Evolutionary conservation across 495 filamentous ascomycete genomes (phyloP).

Genomic region (Hypoxylon fragiforme): DNA sequence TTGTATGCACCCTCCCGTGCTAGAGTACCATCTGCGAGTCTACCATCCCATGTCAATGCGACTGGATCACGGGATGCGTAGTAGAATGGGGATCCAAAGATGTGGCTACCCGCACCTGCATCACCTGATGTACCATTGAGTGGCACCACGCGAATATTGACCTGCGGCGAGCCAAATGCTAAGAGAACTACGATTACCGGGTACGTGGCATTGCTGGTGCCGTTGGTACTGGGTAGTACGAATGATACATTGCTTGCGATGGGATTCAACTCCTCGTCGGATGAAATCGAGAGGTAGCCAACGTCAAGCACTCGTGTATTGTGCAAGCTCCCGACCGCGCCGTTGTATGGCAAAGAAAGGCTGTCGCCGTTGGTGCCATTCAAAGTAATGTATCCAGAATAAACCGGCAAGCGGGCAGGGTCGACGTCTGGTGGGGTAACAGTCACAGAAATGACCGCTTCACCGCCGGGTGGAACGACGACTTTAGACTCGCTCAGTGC

Average conservation of each 20-base stretch:
- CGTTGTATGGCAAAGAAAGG: constrained; percentile 55
- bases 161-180: constrained; percentile 48
- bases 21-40: constrained; percentile 45
- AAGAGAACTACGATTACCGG: constrained; percentile 41
- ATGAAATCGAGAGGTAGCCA: constrained; percentile 37
- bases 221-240: constrained; percentile 42
- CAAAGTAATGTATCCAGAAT: constrained; percentile 56
- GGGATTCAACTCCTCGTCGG: constrained; percentile 37
- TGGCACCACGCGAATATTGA: constrained; percentile 50
- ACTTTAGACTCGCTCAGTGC: constrained; percentile 37
- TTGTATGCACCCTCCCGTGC: constrained; percentile 51
- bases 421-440: constrained; percentile 48
- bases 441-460: constrained; percentile 46
- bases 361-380: constrained; percentile 53
- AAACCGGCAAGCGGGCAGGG: constrained; percentile 51
- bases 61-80: constrained; percentile 46
- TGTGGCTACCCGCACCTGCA: constrained; percentile 42
- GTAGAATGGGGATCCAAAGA: constrained; percentile 45
- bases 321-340: constrained; percentile 51
- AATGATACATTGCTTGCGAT: constrained; percentile 45
- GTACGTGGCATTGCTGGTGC: constrained; percentile 28
- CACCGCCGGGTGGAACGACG: constrained; percentile 42
- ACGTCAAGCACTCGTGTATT: constrained; percentile 43
- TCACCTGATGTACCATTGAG: constrained; percentile 27
- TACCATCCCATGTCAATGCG: constrained; percentile 45